Evolutionary conservation across 495 filamentous ascomycete species (phyloP), one percentile per base, ranked within the genome.

Genomic region (Lophium mytilinum): DNA sequence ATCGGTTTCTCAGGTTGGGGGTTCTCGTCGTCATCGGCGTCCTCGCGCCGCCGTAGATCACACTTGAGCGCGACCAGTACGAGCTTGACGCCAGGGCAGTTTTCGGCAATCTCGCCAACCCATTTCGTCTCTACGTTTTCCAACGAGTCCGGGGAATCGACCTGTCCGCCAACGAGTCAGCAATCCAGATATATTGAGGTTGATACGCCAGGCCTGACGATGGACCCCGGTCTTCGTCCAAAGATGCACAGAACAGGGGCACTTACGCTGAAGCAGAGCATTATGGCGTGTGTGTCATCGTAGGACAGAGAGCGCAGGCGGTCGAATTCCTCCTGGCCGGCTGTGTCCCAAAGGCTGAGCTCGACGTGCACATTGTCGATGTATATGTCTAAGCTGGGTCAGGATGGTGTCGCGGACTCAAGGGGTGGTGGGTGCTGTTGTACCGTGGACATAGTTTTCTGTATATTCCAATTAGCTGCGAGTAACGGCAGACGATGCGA

Each of bases 371-470:
- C 85, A 71, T 84, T 88, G 69, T 98, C 93, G 71, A 98, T 93
- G 73, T 93, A 98, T 68, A 98, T 95, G 73, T 98, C 93, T 94
- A 59, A 9, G 17, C 0, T 24, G 8, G 40, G 45, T 57, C 45
- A 60, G 48, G 30, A 7, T 9, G 3, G 15, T 34, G 39, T 45
- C n/a, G 9, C 12, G 52, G 37, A 30, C 2, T 30, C 6, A 30
- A 30, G 24, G 24, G n/a, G 17, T 24, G 8, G 15, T 12, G 1
- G 33, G 12, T 2, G 17, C 10, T 14, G 21, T 40, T 64, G 65
- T 81, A 95, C 90, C 90, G 73, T 98, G 93, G 57, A 98, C 93
- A 70, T 98, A 98, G 74, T 98, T 98, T 73, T 98, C 92, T 85
- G 63, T 17, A 60, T 52, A 10, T 37, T 41, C 66, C 10, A n/a